phyloP scores from a whole-genome alignment of 192 early-diverging fungal species.

The Chytriomyces sp. region DNA sequence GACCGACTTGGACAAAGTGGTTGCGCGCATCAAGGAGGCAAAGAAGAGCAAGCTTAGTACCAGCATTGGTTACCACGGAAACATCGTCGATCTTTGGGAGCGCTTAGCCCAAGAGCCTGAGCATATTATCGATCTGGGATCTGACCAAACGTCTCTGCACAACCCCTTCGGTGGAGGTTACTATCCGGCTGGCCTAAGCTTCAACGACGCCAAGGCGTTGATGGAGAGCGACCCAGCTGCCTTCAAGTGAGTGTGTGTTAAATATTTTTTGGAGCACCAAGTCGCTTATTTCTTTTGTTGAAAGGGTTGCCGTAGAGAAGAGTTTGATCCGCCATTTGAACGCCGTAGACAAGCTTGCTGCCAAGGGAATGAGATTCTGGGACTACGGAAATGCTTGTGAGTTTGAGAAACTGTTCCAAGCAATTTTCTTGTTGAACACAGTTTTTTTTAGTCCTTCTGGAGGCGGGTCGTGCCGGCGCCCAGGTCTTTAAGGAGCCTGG shows the following conservation, averaged over 20 bases:
- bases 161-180: constrained; percentile 34
- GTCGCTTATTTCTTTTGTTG: background rate
- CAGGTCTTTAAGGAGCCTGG: constrained; percentile 17
- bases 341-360: constrained; percentile 19
- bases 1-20: constrained; percentile 13
- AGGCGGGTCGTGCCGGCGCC: constrained; percentile 26
- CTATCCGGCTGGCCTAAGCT: constrained; percentile 19
- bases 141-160: constrained; percentile 33
- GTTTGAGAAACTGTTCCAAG: background rate
- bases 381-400: constrained; percentile 26
- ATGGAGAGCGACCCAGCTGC: constrained; percentile 25
- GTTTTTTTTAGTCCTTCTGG: constrained; percentile 7
- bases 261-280: background rate
- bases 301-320: constrained; percentile 17
- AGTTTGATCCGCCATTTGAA: constrained; percentile 16
- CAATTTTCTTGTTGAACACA: background rate
- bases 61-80: constrained; percentile 34
- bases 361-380: constrained; percentile 29
- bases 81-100: constrained; percentile 34
- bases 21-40: constrained; percentile 26
- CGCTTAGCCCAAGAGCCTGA: constrained; percentile 20
- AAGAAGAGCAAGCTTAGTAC: constrained; percentile 1
- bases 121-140: constrained; percentile 24
- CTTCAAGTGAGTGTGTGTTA: constrained; percentile 17
- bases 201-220: constrained; percentile 23